Evolutionary conservation across 371 early-diverging fungal species (phyloP), one percentile per base, ranked within the genome.

Genomic region (Fennellomyces sp.): DNA sequence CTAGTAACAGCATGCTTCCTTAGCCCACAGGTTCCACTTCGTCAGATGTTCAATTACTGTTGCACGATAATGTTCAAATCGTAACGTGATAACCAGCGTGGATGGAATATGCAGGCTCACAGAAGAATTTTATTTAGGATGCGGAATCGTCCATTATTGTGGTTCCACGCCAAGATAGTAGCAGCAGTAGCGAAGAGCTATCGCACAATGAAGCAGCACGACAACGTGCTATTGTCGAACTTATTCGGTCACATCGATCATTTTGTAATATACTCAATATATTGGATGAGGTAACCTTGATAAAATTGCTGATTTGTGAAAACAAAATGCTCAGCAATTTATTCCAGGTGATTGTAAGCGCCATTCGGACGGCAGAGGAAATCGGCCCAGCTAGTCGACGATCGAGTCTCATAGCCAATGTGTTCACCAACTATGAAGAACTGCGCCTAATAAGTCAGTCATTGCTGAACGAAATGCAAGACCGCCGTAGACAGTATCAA

Each of bases 261-360:
- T 45, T 15, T 17, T 45, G 45, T 21, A 17, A 30, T 28, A 23
- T 11, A 19, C 38, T 42, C 17, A 50, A 47, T 48, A 45, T 45
- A 25, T 36, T 30, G 45, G 25, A 45, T 23, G 45, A 61, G 70
- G 60, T 87, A 90, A n/a, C 66, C 72, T 85, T 52, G 64, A 72
- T 7, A 79, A 89, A 58, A 92, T 88, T 72, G 64, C 80, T 21
- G 83, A 78, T 62, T 65, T 94, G 13, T 78, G 81, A 73, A 30
- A 76, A 92, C 23, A 92, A 93, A 64, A 45, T 52, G 25, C 33
- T 47, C 15, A 28, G 31, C 15, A 70, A 71, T 52, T 69, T 89
- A 19, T 87, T 93, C 53, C 80, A 84, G 50, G 78, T 82, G 58
- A 80, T 95, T 26, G 94, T 93, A 31, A 94, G 93, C 62, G 84